Base-by-base conservation (phyloP, 2,329 filamentous ascomycete genomes). In the Exserohilum turcica region DNA sequence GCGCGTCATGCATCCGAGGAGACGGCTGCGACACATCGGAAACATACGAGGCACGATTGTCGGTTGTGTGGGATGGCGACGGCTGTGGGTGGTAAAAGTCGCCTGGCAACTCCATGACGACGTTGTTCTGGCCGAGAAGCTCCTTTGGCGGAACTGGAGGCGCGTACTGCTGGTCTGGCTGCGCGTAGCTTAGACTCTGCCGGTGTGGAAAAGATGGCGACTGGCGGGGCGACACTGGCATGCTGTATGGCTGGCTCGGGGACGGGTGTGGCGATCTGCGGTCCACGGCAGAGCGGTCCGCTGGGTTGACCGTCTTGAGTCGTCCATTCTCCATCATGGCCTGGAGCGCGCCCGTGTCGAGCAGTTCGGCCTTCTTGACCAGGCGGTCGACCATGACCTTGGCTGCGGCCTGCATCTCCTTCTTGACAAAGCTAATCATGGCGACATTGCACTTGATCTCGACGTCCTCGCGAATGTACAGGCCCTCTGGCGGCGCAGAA, bases 401-500 rank as follows among this genome's bases (percentile, higher is more conserved):
- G 62, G 84, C 86, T 6, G 87, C 84, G 7, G 84, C 80, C 74
- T 87, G 87, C 65, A 83, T 80, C 69, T 89, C 84, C 52, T 82
- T 79, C 77, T 87, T 88, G 60, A 89, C 86, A 53, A 88, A 88
- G 42, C 78, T 68, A 52, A 86, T 79, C 73, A 88, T 80, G 54
- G 86, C 81, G 47, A 89, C 76, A 67, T 88, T 89, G 78, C 85
- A 87, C 64, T 82, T 82, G 73, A 90, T 86, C 69, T 89, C 86
- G 35, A 89, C 86, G 58, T 90, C 87, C 64, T 89, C 86, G 51
- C 86, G 81, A 53, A 90, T 76, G 63, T 89, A 90, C 3, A 90
- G 73, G 0, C 87, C 87, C 52, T 89, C 85, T 19, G 78, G 74
- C 0, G 87, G 87, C 0, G 81, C 84, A 38, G 85, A 84, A 0